phyloP scores from a whole-genome alignment of 2,329 filamentous ascomycete species.

The Macrophomina tecta region DNA sequence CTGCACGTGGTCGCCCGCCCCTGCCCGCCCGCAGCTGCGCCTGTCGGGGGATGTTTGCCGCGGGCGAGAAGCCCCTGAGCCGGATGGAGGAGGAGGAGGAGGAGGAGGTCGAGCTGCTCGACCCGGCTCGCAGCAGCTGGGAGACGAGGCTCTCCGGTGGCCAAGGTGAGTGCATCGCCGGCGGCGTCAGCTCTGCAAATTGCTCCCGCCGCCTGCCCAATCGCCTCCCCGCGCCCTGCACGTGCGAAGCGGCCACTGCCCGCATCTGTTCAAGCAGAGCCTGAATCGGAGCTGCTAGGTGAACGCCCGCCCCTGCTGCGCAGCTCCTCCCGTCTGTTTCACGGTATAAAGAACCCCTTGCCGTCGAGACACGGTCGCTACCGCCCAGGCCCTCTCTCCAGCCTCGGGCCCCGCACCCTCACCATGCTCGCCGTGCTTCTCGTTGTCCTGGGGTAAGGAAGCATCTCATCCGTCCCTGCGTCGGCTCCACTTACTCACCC shows the following conservation, averaged over 20 bases:
- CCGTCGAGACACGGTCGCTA: not conserved
- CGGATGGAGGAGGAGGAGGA: not conserved
- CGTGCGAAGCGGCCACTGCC: not conserved
- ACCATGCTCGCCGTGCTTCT: constrained; percentile 18
- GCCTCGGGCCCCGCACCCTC: not conserved
- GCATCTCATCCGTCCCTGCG: not conserved
- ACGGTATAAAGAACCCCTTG: too few species aligned
- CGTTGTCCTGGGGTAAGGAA: constrained; percentile 12
- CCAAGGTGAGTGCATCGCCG: constrained; percentile 8
- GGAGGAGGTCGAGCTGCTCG: constrained; percentile 15
- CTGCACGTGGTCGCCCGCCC: not conserved
- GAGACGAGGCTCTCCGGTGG: not conserved
- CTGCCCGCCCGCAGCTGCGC: not conserved
- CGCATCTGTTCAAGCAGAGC: not conserved
- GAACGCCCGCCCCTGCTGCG: constrained; percentile 15
- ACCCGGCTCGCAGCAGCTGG: not conserved
- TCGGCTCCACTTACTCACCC: too few species aligned
- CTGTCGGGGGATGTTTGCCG: not conserved
- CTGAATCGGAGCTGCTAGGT: constrained; percentile 13
- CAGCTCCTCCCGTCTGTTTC: not conserved
- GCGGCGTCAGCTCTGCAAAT: not conserved
- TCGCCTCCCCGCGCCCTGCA: not conserved
- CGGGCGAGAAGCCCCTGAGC: constrained; percentile 6
- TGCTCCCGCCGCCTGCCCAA: not conserved
- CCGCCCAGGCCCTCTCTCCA: not conserved